phyloP scores from a whole-genome alignment of 495 filamentous ascomycete genomes.

The Penicillium coffeae region DNA sequence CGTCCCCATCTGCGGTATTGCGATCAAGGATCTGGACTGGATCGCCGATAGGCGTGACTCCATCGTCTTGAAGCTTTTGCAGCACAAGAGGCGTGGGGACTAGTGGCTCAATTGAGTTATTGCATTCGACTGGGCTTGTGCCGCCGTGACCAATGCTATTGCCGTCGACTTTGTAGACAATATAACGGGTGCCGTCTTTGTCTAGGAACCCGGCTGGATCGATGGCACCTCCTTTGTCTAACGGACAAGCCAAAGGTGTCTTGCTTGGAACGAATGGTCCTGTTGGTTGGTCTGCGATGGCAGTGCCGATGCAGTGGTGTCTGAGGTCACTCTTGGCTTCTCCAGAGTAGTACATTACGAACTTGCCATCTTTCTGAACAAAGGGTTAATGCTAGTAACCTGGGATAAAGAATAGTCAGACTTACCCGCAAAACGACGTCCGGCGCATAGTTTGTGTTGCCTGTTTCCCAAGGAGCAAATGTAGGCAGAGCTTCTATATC shows the following conservation, averaged over 20 bases:
- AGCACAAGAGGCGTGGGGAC: constrained; percentile 57
- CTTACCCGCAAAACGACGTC: constrained; percentile 38
- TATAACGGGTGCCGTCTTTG: constrained; percentile 48
- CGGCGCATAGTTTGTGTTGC: constrained; percentile 35
- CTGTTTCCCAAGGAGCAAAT: constrained; percentile 29
- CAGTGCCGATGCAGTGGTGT: constrained; percentile 55
- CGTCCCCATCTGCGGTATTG: constrained; percentile 42
- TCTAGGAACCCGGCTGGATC: constrained; percentile 54
- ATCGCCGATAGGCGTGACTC: constrained; percentile 46
- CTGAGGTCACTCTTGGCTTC: constrained; percentile 27
- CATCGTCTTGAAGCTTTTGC: constrained; percentile 51
- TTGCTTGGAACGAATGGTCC: constrained; percentile 52
- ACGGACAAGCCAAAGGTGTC: constrained; percentile 47
- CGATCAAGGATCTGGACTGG: constrained; percentile 54
- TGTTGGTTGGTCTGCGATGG: constrained; percentile 33
- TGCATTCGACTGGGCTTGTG: constrained; percentile 31
- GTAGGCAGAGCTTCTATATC: constrained; percentile 38
- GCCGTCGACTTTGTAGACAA: constrained; percentile 62
- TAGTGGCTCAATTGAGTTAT: constrained; percentile 47
- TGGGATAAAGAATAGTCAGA: too few species aligned
- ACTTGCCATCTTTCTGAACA: constrained; percentile 40
- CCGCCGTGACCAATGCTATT: constrained; percentile 56
- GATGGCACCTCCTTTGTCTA: constrained; percentile 53
- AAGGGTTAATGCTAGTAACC: constrained; percentile 5
- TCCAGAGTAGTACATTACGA: constrained; percentile 60